Percentiles rank a stretch among this genome's conserved stretches.
Conservation (phyloP, 352 stramenopile species). For the Aphanomyces stellatus region DNA sequence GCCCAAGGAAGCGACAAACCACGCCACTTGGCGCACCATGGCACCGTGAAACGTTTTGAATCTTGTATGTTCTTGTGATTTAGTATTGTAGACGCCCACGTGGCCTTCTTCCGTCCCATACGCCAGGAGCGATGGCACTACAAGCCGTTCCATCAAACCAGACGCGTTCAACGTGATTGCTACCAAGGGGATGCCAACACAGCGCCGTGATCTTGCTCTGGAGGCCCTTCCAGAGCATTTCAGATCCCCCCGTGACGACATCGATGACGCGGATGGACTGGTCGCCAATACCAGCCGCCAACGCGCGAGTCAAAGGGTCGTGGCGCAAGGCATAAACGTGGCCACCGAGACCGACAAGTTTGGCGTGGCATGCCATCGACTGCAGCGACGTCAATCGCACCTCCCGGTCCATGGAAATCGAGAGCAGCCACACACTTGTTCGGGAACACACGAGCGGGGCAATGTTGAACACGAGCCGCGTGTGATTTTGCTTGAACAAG, state of each 20-base stretch:
- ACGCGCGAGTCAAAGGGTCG: conserved; percentile 22
- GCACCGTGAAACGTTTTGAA: conserved; percentile 36
- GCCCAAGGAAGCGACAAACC: conserved; percentile 24
- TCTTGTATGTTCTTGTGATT: conserved; percentile 42
- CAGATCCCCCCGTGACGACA: conserved; percentile 24
- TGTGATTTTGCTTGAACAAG: conserved; percentile 53
- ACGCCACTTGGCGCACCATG: conserved; percentile 39
- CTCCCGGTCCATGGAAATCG: conserved; percentile 58
- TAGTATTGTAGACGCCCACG: conserved; percentile 46
- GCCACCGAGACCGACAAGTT: conserved; percentile 45
- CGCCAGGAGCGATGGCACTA: conserved; percentile 27
- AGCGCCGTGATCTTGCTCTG: conserved; percentile 70
- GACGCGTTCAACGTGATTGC: conserved; percentile 10
- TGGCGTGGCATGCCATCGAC: conserved; percentile 30
- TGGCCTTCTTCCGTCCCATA: conserved; percentile 68
- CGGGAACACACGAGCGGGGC: conserved; percentile 20
- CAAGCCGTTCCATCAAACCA: not conserved
- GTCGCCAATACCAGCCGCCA: conserved; percentile 57
- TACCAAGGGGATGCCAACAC: conserved; percentile 47
- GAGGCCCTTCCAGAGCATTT: conserved; percentile 67
- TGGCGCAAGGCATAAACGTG: conserved; percentile 50
- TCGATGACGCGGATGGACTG: conserved; percentile 55
- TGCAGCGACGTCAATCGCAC: conserved; percentile 34
- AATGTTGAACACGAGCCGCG: conserved; percentile 57
- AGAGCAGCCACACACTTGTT: conserved; percentile 30